Evolutionary conservation across 352 stramenopile species (phyloP), one percentile per base, ranked within the genome.

Genomic region (Phytophthora brassicae): DNA sequence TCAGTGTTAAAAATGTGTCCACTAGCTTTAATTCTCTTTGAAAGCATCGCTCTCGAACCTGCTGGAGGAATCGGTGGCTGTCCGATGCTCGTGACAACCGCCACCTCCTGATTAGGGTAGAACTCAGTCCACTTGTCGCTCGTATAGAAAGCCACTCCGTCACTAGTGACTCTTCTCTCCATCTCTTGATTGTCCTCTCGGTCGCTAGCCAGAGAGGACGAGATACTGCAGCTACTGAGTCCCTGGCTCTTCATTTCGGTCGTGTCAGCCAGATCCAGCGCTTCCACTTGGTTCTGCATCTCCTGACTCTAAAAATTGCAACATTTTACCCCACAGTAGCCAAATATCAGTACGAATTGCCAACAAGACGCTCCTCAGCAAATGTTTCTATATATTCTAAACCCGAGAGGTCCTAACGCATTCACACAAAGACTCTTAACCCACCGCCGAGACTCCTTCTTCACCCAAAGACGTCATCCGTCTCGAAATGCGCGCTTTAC

Each of bases 81-180:
- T 36, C 72, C 68, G 12, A 83, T 67, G 24, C 62, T 79, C 31
- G 74, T 87, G 58, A 91, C 78, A 29, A 91, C 73, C 16, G 66
- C 77, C 24, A 91, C 66, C 31, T 81, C 53, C 41, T 77, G 66
- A 31, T 72, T 77, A 17, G 78, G 76, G 42, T 91, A 91, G 50
- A 81, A 78, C 23, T 70, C 59, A 17, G 66, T 56, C 80, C 80
- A 89, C 50, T 81, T 76, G 45, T 84, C 67, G 17, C 69, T 84
- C 9, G 64, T 72, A 39, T 70, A 73, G 60, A 70, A 75, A 2
- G 50, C 42, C n/a, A 72, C 54, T 11, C 68, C 68, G 36, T 68
- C 69, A 12, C 64, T 73, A 26, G 64, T 69, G 38, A 62, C 36
- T 13, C 20, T 26, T 47, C 58, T 51, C 8, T 7, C 52, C 23